phyloP scores from a whole-genome alignment of 331 rosid species.

The Malus hybrid region DNA sequence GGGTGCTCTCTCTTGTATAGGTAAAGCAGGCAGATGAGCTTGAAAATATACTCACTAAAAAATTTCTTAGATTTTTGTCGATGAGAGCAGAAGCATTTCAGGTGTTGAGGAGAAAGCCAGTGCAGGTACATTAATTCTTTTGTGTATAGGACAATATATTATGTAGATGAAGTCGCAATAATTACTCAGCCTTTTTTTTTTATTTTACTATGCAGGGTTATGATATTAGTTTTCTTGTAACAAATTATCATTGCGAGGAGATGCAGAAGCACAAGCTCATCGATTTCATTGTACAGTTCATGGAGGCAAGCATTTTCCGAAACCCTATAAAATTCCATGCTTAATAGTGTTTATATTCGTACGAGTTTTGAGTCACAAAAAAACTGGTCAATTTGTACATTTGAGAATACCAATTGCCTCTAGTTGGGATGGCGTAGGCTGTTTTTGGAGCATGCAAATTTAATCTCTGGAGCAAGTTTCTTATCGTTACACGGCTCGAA shows the following conservation, averaged over 20 bases:
- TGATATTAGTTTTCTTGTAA: constrained; percentile 94
- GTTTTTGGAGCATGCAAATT: background rate
- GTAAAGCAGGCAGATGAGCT: constrained; percentile 98
- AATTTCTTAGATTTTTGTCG: constrained; percentile 90
- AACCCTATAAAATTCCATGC: constrained; percentile 8
- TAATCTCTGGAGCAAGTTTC: background rate
- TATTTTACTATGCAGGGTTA: constrained; percentile 66
- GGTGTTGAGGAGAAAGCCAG: constrained; percentile 91
- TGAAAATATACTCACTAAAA: constrained; percentile 89
- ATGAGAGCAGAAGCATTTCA: constrained; percentile 99
- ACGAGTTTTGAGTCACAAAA: background rate
- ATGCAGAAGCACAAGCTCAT: constrained; percentile 97
- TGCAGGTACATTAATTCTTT: constrained; percentile 52
- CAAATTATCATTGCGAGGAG: constrained; percentile 92
- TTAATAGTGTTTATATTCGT: background rate
- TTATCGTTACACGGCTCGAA: background rate
- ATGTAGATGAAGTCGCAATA: background rate
- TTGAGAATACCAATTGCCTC: background rate
- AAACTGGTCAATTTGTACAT: background rate
- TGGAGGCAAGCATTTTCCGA: constrained; percentile 75
- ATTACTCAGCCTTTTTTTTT: background rate
- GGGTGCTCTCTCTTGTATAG: constrained; percentile 35
- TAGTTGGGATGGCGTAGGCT: background rate
- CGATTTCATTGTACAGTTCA: constrained; percentile 91
- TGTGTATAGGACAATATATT: background rate